Evolutionary conservation across 306 rosid species (phyloP), one percentile per base, ranked within the genome.

Genomic region (Sicyos edulis): DNA sequence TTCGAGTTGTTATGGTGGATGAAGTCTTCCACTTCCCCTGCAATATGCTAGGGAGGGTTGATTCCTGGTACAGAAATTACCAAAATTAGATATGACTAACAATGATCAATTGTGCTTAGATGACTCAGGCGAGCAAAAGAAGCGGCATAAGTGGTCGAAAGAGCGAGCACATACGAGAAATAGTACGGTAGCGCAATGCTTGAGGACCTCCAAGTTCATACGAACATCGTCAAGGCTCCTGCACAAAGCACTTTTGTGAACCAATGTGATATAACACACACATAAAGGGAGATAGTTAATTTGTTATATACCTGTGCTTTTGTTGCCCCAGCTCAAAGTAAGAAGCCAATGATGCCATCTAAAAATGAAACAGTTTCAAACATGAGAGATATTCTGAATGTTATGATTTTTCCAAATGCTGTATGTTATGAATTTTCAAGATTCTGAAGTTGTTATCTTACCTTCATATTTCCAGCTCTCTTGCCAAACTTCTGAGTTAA

Each of bases 381-480:
- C 0, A 73, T 50, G 58, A 58, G 76, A 15, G 37, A 8, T 54
- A 13, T 58, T 45, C 47, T 45, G 68, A 24, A 73, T 7, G 71
- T 51, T n/a, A 4, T 29, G 37, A 66, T 66, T 47, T 16, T 32
- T 26, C 54, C 4, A 34, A 34, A 61, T 88, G 84, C 78, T 80
- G 92, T 56, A 34, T 34, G 40, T 34, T n/a, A n/a, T n/a, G n/a
- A n/a, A n/a, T n/a, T n/a, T n/a, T n/a, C n/a, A n/a, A n/a, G n/a
- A n/a, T n/a, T n/a, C n/a, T 14, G 5, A 32, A 26, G 61, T 59
- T 37, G 42, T 37, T 45, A 63, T 54, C 58, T 32, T 81, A 93
- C 99, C 99, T 93, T 93, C 99, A 93, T 93, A 70, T 93, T 86
- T 57, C 99, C 97, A 62, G 99, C 99, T 85, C 99, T 89, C 83